Evolutionary conservation across 164 flowering plant species (phyloP).

Genomic region (Nymphaea colorata): DNA sequence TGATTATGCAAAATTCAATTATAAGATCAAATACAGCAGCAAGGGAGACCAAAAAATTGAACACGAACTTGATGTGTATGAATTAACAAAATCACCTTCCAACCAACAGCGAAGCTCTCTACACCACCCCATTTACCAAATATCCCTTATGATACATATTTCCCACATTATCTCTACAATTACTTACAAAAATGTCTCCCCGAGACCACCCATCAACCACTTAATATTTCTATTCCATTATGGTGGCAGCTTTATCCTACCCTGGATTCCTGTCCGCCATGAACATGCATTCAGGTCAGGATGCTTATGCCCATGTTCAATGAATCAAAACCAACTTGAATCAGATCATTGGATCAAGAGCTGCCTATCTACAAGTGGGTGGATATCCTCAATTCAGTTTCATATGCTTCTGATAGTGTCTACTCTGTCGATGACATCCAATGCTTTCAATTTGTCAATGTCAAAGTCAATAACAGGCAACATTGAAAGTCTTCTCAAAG

Average conservation of each 20-base stretch:
- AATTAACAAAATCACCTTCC: neutral
- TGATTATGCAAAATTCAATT: too few relatives aligned
- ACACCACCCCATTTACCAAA: neutral
- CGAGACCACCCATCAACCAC: neutral
- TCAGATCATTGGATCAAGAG: too few relatives aligned
- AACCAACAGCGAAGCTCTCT: neutral
- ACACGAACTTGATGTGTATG: neutral
- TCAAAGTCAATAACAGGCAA: slow-evolving; percentile 69
- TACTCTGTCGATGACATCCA: slow-evolving; percentile 91
- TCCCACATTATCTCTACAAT: neutral
- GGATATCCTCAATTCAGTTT: neutral
- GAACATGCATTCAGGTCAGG: too few relatives aligned
- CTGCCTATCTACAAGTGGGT: neutral
- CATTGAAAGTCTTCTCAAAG: slow-evolving; percentile 37
- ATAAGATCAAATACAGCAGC: too few relatives aligned
- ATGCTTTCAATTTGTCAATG: slow-evolving; percentile 65
- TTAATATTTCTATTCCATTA: too few relatives aligned
- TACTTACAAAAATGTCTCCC: neutral
- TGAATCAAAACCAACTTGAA: too few relatives aligned
- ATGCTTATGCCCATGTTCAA: too few relatives aligned
- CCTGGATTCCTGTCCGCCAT: too few relatives aligned
- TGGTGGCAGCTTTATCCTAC: too few relatives aligned
- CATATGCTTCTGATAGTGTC: slow-evolving; percentile 35
- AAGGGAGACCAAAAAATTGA: too few relatives aligned
- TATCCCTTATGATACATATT: neutral